phyloP scores from a whole-genome alignment of 495 filamentous ascomycete species.

The Parathielavia appendiculata region DNA sequence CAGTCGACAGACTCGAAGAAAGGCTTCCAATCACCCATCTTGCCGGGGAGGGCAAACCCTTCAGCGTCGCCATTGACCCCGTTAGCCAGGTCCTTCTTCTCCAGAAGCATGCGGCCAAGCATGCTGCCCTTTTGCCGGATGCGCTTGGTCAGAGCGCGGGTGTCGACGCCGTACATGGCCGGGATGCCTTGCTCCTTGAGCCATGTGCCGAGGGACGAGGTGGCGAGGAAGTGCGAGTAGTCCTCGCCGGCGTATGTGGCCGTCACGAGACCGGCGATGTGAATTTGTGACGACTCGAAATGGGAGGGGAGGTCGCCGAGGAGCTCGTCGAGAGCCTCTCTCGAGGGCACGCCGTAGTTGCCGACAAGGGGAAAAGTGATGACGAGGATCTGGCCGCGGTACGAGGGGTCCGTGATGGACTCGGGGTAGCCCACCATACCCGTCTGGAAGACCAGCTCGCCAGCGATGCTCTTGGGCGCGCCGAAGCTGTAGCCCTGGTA shows the following conservation, averaged over 20 bases:
- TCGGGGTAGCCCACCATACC: slow-evolving; percentile 99
- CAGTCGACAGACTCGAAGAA: slow-evolving; percentile 74
- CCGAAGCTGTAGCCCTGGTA: slow-evolving; percentile 96
- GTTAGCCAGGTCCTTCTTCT: slow-evolving; percentile 53
- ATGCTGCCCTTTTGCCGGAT: slow-evolving; percentile 93
- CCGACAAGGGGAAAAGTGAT: slow-evolving; percentile 98
- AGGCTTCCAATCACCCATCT: slow-evolving; percentile 53
- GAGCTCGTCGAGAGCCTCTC: slow-evolving; percentile 73
- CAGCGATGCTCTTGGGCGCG: slow-evolving; percentile 82
- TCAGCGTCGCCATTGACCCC: slow-evolving; percentile 46
- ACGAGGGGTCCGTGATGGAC: slow-evolving; percentile 96
- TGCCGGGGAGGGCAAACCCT: slow-evolving; percentile 26
- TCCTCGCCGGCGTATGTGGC: slow-evolving; percentile 90
- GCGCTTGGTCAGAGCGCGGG: slow-evolving; percentile 84
- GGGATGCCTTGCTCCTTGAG: slow-evolving; percentile 91
- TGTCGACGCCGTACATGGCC: slow-evolving; percentile 96
- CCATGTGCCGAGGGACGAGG: slow-evolving; percentile 87
- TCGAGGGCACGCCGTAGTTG: slow-evolving; percentile 92
- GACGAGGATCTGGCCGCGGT: slow-evolving; percentile 96
- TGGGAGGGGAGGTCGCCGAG: slow-evolving; percentile 79
- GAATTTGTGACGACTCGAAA: slow-evolving; percentile 87
- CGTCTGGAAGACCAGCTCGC: slow-evolving; percentile 98
- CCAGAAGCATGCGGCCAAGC: slow-evolving; percentile 81
- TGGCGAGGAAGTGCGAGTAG: slow-evolving; percentile 87
- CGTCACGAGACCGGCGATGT: slow-evolving; percentile 83